These are phyloP conservation scores for Leishmania aethiopica DNA, from an alignment of 208 protist genomes.

Conservation along the genomic window DNA sequence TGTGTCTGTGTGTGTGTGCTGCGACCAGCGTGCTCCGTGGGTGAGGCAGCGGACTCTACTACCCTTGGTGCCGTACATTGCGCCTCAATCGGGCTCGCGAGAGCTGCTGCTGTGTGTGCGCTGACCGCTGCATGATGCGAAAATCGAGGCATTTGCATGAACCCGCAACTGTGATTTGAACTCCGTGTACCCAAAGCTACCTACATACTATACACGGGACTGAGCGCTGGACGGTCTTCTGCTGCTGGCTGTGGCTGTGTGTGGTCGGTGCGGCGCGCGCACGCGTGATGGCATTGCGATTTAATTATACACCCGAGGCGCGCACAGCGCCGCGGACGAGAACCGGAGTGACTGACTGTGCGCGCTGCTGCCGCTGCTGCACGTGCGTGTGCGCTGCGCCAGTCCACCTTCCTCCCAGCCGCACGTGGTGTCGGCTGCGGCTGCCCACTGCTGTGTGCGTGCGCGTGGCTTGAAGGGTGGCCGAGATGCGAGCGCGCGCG, in stretches of 20 bases:
- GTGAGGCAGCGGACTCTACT: slow-evolving; percentile 23
- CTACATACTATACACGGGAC: slow-evolving; percentile 23
- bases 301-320: slow-evolving; percentile 18
- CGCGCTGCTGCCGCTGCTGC: not conserved
- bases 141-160: slow-evolving; percentile 17
- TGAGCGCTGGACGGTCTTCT: slow-evolving; percentile 13
- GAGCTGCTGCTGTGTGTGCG: slow-evolving; percentile 3
- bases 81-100: slow-evolving; percentile 26
- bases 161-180: slow-evolving; percentile 22
- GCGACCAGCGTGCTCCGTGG: slow-evolving; percentile 12
- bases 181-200: slow-evolving; percentile 24
- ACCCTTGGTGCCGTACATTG: slow-evolving; percentile 9
- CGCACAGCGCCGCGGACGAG: not conserved
- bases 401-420: slow-evolving; percentile 8
- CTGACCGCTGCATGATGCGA: slow-evolving; percentile 3
- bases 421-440: slow-evolving; percentile 4
- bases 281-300: slow-evolving; percentile 5
- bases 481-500: not conserved
- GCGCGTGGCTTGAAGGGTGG: slow-evolving; percentile 3
- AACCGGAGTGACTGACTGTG: not conserved
- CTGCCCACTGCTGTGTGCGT: slow-evolving; percentile 5
- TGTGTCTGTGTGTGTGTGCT: not conserved
- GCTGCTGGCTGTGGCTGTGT: slow-evolving; percentile 3
- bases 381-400: not conserved
- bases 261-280: not conserved